Percentiles rank a stretch among this genome's conserved stretches.
Conservation (phyloP, 1,139 yeast species). For the Scheffersomyces segobiensis region DNA sequence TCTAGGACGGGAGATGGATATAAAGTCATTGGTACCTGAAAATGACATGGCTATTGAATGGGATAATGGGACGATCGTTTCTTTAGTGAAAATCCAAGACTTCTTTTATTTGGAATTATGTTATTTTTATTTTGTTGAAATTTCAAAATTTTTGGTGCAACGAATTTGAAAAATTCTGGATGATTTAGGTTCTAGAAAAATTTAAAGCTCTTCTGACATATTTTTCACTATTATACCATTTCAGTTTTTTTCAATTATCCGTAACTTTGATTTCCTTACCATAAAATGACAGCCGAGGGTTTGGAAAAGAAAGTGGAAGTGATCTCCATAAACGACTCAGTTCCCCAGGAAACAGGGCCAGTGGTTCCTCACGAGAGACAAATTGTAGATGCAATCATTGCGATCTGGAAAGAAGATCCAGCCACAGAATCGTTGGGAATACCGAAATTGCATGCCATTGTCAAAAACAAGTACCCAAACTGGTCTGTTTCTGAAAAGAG, state of each 20-base stretch:
- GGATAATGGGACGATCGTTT: not conserved
- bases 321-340: constrained; percentile 33
- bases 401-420: constrained; percentile 70
- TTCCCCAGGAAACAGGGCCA: constrained; percentile 24
- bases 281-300: not conserved
- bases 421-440: constrained; percentile 59
- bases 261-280: not conserved
- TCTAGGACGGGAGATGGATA: not conserved
- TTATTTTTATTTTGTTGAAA: not conserved
- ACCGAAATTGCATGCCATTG: constrained; percentile 51
- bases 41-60: not conserved
- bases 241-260: not conserved
- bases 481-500: constrained; percentile 69
- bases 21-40: not conserved
- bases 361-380: constrained; percentile 63
- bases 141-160: not conserved
- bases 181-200: not conserved
- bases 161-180: not conserved
- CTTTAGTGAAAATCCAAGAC: not conserved
- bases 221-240: no score
- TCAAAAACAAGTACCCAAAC: constrained; percentile 52
- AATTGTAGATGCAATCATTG: constrained; percentile 60
- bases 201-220: not conserved
- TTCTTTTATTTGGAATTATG: no score
- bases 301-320: constrained; percentile 24